Base-by-base conservation (phyloP, 1,139 yeast genomes). In the Zygoascus hellenicus region DNA sequence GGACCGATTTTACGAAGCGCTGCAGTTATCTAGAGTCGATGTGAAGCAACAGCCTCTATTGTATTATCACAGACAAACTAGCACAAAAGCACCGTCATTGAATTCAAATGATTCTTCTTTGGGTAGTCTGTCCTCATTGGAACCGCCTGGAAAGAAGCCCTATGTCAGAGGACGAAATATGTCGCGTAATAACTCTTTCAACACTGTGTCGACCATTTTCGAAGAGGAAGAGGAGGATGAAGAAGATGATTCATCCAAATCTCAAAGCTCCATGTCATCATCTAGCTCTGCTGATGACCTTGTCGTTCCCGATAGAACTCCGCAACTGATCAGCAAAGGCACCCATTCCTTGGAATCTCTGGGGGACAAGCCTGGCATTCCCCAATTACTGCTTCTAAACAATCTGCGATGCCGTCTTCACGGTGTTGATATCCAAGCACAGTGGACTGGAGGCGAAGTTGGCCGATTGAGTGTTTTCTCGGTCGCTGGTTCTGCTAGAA, bases 351-450 rank as follows among this genome's bases (percentile, higher is more conserved):
- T 31, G 14, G 14, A n/a, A 9, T 31, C 33, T 4, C 10, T 31
- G 33, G 33, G 14, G n/a, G 39, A 33, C 10, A 36, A 41, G 14
- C 22, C 37, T 19, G 43, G 43, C 17, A 37, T 31, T 19, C 53
- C 57, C 6, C 55, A 51, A 33, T 51, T 59, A 34, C 48, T 59
- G 15, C 52, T 59, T 29, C 46, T 59, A 37, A 59, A 59, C 42
- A 57, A 58, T 35, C 49, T 59, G 32, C 49, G 58, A 33, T 58
- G 62, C 51, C 53, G 53, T 38, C 45, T 58, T 38, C 54, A 51
- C 36, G 50, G 48, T 9, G 50, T 44, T 22, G 55, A 48, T 22
- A 50, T 50, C 7, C 48, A 48, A 22, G 62, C 52, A 33, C 49
- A 46, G 22, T 56, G 58, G 63, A 51, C 44, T 13, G 43, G 49